Base-by-base conservation (phyloP, 2,329 filamentous ascomycete species). In the Lizonia empirigonia region DNA sequence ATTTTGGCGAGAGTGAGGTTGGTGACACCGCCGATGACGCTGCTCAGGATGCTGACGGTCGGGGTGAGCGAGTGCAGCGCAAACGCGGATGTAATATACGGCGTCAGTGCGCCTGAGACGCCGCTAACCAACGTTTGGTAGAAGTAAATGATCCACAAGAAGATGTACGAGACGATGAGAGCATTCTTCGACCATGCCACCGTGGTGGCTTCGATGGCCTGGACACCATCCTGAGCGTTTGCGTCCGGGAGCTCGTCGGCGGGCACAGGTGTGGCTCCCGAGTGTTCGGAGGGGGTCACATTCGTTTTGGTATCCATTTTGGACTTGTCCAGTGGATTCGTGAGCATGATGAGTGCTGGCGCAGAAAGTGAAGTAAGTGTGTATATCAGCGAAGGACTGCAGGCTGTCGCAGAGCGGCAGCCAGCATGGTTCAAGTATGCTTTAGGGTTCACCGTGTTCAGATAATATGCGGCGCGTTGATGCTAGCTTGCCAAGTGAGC, bases 101-200 rank as follows among this genome's bases (percentile, higher is more conserved):
- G 62, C 0, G 55, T 47, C 7, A 74, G 24, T 6, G 73, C 74
- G 40, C 67, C 66, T 16, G 72, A 71, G 29, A 72, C 70, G 19
- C 68, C 67, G 38, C 74, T 60, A 41, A 78, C 68, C 30, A 78
- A 59, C 4, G 72, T 76, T 38, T 80, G 78, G 58, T 75, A 72
- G 47, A 80, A 76, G 36, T 74, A 58, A 69, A 24, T 50, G 66
- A 68, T 15, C 30, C 34, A 58, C 2, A 56, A 26, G 13, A 53
- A 39, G 2, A 36, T 20, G n/a, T 56, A 58, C 1, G 42, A 45
- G 1, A 44, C 20, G 18, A 41, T 35, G 3, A 58, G 40, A 24
- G 42, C 29, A 0, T 7, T 41, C 1, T 15, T 29, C 5, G 49
- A 45, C 55, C 55, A 58, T 15, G 44, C 55, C 10, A 38, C 23